Evolutionary conservation across 2,329 filamentous ascomycete genomes (phyloP), one percentile per base, ranked within the genome.

Genomic region (Fonsecaea nubica): DNA sequence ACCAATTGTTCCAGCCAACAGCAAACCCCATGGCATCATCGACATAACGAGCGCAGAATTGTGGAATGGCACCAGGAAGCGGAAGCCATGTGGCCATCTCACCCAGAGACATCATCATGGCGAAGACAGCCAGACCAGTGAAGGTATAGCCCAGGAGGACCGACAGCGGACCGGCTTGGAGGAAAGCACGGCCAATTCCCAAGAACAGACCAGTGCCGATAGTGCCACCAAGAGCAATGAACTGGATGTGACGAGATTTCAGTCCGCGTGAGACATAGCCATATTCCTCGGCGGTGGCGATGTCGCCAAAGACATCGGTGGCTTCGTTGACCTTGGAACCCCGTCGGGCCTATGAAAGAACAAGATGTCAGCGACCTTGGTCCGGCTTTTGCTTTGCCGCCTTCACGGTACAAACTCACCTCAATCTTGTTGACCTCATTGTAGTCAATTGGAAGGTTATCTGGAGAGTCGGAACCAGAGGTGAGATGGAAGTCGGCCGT

Each of bases 301-400:
- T 72, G 69, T 85, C 80, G 54, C 84, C 84, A 73, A 85, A 86
- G 21, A 86, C 55, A 59, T 82, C 85, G 50, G 80, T 80, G 48
- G 84, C 84, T 74, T 86, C 84, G 25, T 72, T 70, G 63, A 68
- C 18, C 52, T 69, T 67, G 53, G 70, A 63, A 25, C 66, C 68
- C 62, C 58, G 60, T 42, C 68, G 69, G 32, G 66, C 64, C 70
- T 72, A 48, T 36, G 15, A 18, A 35, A 52, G 36, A 33, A 25
- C 25, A 30, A 50, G 21, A 50, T 18, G 62, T 61, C 33, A 65
- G 60, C 53, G 52, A 32, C 57, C 3, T 38, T 18, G 45, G 35
- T 1, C n/a, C 18, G 33, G n/a, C 8, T 25, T 36, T 38, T 36
- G 4, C 21, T 50, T 25, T 21, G n/a, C 18, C 18, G 45, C 8